These are phyloP conservation scores for Tolypocladium album DNA, from an alignment of 2,329 filamentous ascomycete species.

Conservation along the genomic window DNA sequence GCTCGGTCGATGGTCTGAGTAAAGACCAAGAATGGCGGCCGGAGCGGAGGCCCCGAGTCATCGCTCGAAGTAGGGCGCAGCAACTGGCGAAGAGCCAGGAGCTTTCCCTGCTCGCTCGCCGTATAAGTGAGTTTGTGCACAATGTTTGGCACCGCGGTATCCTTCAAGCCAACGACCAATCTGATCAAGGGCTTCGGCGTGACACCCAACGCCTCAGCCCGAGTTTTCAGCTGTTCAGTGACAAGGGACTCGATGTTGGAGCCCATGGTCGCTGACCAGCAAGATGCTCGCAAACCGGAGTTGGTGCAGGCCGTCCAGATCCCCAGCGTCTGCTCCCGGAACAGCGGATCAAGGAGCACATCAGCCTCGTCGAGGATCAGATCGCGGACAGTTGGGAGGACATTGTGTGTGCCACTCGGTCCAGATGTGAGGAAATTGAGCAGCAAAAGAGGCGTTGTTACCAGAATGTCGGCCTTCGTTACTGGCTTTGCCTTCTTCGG, in stretches of 20 bases:
- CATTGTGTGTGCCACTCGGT: constrained; percentile 32
- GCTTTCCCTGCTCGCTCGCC: constrained; percentile 85
- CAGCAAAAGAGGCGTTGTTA: constrained; percentile 47
- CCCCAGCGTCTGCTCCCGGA: constrained; percentile 75
- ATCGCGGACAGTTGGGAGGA: constrained; percentile 57
- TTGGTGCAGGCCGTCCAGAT: constrained; percentile 75
- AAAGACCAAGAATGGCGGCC: constrained; percentile 89
- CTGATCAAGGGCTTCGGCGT: constrained; percentile 53
- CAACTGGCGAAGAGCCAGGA: constrained; percentile 82
- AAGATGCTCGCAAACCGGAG: constrained; percentile 58
- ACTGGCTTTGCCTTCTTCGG: constrained; percentile 15
- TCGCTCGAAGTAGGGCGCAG: constrained; percentile 59
- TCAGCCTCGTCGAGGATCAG: constrained; percentile 91
- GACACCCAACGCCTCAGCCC: constrained; percentile 29
- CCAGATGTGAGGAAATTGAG: constrained; percentile 55
- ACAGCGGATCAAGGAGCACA: constrained; percentile 82
- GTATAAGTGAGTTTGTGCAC: constrained; percentile 83
- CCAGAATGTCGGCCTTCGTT: constrained; percentile 26
- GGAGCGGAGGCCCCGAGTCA: constrained; percentile 49
- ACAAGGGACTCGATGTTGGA: constrained; percentile 80
- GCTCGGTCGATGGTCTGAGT: constrained; percentile 92
- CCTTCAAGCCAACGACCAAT: constrained; percentile 90
- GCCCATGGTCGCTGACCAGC: constrained; percentile 97
- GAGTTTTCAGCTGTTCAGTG: constrained; percentile 51
- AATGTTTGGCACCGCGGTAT: constrained; percentile 88